Evolutionary conservation across 2,329 filamentous ascomycete genomes (phyloP).

Genomic region (Hirsutella thompsonii): DNA sequence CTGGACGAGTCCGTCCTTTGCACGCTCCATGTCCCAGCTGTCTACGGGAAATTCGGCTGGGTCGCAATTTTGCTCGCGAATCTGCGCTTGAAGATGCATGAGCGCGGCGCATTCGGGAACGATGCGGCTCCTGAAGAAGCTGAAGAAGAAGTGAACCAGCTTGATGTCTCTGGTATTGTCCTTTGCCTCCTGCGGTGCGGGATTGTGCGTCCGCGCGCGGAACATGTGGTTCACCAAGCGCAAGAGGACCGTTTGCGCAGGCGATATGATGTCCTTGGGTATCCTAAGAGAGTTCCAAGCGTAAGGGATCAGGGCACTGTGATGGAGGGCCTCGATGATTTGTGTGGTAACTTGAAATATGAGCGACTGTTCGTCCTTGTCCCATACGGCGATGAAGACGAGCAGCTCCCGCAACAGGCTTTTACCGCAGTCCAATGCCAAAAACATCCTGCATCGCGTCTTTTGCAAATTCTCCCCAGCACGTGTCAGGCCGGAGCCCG

Average conservation of each 20-base stretch:
- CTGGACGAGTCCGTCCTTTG: conserved; percentile 88
- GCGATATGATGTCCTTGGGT: conserved; percentile 90
- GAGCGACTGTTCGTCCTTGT: conserved; percentile 81
- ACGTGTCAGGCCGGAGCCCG: conserved; percentile 53
- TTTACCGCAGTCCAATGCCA: conserved; percentile 81
- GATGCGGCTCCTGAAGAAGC: conserved; percentile 81
- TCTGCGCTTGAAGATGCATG: conserved; percentile 86
- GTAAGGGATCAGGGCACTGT: conserved; percentile 80
- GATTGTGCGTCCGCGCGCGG: conserved; percentile 36
- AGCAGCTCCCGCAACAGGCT: conserved; percentile 82
- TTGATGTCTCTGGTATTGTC: conserved; percentile 44
- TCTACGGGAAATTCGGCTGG: conserved; percentile 87
- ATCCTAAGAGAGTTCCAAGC: conserved; percentile 87
- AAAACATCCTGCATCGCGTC: conserved; percentile 75
- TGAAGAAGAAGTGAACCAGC: conserved; percentile 79
- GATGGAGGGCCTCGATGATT: conserved; percentile 85
- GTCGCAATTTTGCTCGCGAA: conserved; percentile 61
- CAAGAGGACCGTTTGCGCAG: conserved; percentile 84
- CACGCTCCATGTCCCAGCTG: conserved; percentile 93
- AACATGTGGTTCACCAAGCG: conserved; percentile 87
- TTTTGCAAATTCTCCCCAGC: conserved; percentile 77
- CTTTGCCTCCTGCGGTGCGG: conserved; percentile 30
- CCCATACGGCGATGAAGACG: conserved; percentile 96
- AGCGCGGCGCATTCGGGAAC: conserved; percentile 91
- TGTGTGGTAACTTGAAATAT: conserved; percentile 96